phyloP scores from a whole-genome alignment of 306 rosid species.

The Cucurbita pepo region DNA sequence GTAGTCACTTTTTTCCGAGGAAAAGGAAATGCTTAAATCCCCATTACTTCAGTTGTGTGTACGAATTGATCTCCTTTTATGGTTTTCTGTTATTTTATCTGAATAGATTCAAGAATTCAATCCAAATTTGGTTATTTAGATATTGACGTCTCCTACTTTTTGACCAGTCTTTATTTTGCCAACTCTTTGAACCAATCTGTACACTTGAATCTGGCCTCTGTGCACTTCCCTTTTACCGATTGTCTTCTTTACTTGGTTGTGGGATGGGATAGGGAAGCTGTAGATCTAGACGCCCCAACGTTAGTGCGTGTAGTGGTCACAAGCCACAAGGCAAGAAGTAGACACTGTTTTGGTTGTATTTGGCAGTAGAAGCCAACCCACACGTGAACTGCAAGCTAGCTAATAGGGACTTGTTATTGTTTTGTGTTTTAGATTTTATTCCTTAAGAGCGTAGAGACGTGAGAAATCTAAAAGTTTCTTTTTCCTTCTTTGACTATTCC shows the following conservation, averaged over 20 bases:
- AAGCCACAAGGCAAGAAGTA: conserved; percentile 7
- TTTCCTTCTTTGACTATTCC: conserved; percentile 9
- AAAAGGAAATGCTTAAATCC: background rate
- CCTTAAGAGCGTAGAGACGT: conserved; percentile 1
- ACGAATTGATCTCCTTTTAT: background rate
- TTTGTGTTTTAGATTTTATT: conserved; percentile 9
- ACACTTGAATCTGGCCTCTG: conserved; percentile 1
- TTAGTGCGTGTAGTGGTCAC: conserved; percentile 10
- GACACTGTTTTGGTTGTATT: conserved; percentile 15
- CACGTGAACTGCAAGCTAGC: conserved; percentile 19
- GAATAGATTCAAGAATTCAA: background rate
- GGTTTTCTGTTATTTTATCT: background rate
- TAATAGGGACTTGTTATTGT: conserved; percentile 1
- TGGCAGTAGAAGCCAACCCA: conserved; percentile 9
- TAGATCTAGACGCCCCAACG: conserved; percentile 2
- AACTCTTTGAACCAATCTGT: background rate
- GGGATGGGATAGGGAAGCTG: background rate
- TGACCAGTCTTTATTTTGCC: conserved; percentile 2
- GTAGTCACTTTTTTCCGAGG: background rate
- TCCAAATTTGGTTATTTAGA: background rate
- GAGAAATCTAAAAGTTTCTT: conserved; percentile 1
- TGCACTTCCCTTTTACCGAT: background rate
- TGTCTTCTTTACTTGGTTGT: background rate
- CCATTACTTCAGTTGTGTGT: background rate
- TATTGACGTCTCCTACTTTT: conserved; percentile 1